Conservation (phyloP, 176 grass and related monocot species). For the Eleusine coracana region DNA sequence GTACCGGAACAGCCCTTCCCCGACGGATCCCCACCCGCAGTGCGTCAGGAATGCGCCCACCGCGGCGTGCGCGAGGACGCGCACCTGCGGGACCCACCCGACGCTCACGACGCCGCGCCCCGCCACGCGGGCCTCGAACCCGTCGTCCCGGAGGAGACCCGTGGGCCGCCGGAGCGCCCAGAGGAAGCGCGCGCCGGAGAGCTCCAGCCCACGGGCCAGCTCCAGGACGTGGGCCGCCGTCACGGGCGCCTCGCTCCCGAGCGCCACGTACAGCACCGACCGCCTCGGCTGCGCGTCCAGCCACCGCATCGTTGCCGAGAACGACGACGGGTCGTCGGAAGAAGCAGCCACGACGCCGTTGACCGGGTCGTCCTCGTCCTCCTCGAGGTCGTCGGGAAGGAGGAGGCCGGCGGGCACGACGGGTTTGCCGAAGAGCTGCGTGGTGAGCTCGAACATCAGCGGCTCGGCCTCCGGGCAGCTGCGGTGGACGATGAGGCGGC, state of each 20-base stretch:
- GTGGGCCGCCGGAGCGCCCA: slow-evolving; percentile 44
- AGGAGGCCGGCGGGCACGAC: slow-evolving; percentile 39
- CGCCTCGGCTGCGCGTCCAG: no score
- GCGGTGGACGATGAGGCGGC: slow-evolving; percentile 7
- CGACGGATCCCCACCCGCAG: slow-evolving; percentile 36
- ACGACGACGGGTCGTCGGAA: background rate
- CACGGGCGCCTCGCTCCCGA: slow-evolving; percentile 49
- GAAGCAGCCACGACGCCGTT: no score
- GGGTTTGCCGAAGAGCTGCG: slow-evolving; percentile 22
- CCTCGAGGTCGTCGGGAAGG: background rate
- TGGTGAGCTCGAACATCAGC: slow-evolving; percentile 4
- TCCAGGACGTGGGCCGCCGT: background rate
- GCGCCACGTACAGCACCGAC: slow-evolving; percentile 47
- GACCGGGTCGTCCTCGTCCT: no score
- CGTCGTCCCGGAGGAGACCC: slow-evolving; percentile 13
- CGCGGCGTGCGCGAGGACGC: slow-evolving; percentile 32
- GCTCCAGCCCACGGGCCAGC: slow-evolving; percentile 44
- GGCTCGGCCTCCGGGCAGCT: slow-evolving; percentile 41
- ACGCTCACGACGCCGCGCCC: no score
- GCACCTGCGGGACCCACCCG: slow-evolving; percentile 12
- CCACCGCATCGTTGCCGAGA: background rate
- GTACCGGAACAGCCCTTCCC: slow-evolving; percentile 38
- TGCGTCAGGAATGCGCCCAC: no score
- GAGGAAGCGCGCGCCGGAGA: slow-evolving; percentile 38
- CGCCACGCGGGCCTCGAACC: no score